Base-by-base conservation (phyloP, 75 land plant species). In the Selaginella tamariscina region DNA sequence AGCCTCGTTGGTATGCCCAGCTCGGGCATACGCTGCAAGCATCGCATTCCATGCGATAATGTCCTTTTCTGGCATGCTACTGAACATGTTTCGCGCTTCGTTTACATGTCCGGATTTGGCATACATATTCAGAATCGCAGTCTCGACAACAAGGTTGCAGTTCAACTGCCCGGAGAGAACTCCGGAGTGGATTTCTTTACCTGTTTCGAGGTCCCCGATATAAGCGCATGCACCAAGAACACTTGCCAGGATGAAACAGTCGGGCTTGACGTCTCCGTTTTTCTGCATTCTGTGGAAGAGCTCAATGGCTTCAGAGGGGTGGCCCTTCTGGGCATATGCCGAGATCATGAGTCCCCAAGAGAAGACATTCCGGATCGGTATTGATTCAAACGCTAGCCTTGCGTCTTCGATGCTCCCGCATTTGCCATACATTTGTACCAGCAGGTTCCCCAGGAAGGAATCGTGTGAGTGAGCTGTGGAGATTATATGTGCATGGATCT, bases 61-160 rank as follows among this genome's bases (percentile, higher is more conserved):
- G 65, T 72, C 73, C 29, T 27, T 69, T 31, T 66, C 54, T 22
- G 30, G 2, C 68, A 72, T 30, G 13, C 29, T 13, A 18, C 33
- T 30, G 27, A 72, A 44, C 27, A 44, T 31, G 20, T 24, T 49
- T 28, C 68, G 55, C 24, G 73, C 73, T 24, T 72, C 31, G 39
- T n/a, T 56, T 32, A 68, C 13, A 27, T 22, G 15, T 22, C 73
- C 73, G 30, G 71, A 72, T 54, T 72, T 72, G 13, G 72, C 73
- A 39, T 73, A 73, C 75, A 73, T 67, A 62, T 67, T 70, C 21
- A 73, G 27, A 0, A 73, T 31, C 1, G 71, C 30, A 56, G 39
- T 73, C 0, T 55, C 63, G 1, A 73, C 70, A 67, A 56, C 65
- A 18, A 67, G 22, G 33, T 73, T 54, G 23, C 21, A 27, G 21